phyloP scores from a whole-genome alignment of 108 stramenopile genomes.

The Asterionellopsis glacialis region DNA sequence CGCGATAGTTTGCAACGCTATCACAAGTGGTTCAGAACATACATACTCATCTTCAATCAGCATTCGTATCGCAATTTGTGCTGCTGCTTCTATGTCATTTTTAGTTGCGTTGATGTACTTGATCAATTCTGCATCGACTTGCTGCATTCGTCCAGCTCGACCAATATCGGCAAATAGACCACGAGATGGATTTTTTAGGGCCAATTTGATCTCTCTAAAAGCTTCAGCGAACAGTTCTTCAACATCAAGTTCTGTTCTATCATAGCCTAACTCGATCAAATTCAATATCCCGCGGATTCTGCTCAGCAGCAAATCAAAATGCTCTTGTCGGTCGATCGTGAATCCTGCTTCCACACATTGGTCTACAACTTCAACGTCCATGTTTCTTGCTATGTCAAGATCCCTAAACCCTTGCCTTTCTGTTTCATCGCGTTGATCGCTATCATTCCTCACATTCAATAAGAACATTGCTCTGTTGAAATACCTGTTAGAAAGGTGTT shows the following conservation, averaged over 20 bases:
- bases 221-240: constrained; percentile 36
- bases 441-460: constrained; percentile 19
- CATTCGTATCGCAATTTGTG: constrained; percentile 46
- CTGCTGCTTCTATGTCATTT: constrained; percentile 30
- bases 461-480: constrained; percentile 66
- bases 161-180: constrained; percentile 36
- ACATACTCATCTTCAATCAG: constrained; percentile 58
- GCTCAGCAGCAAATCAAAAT: constrained; percentile 38
- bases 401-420: constrained; percentile 29
- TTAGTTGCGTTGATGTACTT: constrained; percentile 5
- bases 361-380: constrained; percentile 42
- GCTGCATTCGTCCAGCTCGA: constrained; percentile 42
- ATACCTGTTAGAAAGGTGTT: constrained; percentile 51
- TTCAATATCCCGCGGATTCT: constrained; percentile 26
- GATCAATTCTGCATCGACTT: constrained; percentile 22
- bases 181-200: constrained; percentile 25
- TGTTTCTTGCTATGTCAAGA: constrained; percentile 19
- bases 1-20: no score
- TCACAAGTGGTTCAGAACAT: no score
- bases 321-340: neutral
- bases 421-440: constrained; percentile 16
- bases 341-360: constrained; percentile 23
- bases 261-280: constrained; percentile 21
- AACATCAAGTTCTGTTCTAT: constrained; percentile 22
- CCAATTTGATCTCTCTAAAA: constrained; percentile 25